These are phyloP conservation scores for Lagenaria siceraria DNA, from an alignment of 306 rosid species.

Conservation along the genomic window DNA sequence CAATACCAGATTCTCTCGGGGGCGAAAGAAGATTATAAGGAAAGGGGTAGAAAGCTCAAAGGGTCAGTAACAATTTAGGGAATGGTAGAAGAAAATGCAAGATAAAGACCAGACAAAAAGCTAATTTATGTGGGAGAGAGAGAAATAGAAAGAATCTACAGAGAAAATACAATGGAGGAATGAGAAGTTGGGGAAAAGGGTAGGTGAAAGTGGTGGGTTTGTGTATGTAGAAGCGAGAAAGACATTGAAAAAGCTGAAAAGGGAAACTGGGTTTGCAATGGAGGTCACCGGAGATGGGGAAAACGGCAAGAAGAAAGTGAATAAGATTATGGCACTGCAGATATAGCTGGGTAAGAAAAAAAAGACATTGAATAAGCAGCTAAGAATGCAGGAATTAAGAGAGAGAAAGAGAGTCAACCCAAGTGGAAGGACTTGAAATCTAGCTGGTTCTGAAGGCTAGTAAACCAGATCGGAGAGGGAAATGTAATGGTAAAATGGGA, in stretches of 20 bases:
- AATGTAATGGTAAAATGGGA: not conserved
- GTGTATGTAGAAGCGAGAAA: conserved; percentile 16
- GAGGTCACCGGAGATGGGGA: conserved; percentile 43
- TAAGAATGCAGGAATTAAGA: conserved; percentile 11
- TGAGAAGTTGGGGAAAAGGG: conserved; percentile 22
- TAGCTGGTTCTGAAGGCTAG: not conserved
- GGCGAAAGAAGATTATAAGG: conserved; percentile 23
- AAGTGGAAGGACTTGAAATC: conserved; percentile 1
- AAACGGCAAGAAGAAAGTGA: conserved; percentile 38
- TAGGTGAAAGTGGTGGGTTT: conserved; percentile 35
- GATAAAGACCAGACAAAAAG: conserved; percentile 44
- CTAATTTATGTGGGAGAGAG: not conserved
- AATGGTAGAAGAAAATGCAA: conserved; percentile 10
- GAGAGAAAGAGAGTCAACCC: conserved; percentile 12
- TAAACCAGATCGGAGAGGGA: not conserved
- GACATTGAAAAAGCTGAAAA: conserved; percentile 52
- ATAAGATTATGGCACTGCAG: conserved; percentile 33
- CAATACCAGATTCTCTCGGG: conserved; percentile 38
- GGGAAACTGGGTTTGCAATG: conserved; percentile 66
- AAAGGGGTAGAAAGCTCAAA: conserved; percentile 24
- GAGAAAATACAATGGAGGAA: conserved; percentile 2
- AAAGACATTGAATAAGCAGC: conserved; percentile 21
- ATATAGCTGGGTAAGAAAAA: conserved; percentile 25
- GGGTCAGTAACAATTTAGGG: conserved; percentile 35
- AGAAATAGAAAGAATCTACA: conserved; percentile 9